Evolutionary conservation across 2,329 filamentous ascomycete species (phyloP), one percentile per base, ranked within the genome.

Genomic region (Raffaelea arxii): DNA sequence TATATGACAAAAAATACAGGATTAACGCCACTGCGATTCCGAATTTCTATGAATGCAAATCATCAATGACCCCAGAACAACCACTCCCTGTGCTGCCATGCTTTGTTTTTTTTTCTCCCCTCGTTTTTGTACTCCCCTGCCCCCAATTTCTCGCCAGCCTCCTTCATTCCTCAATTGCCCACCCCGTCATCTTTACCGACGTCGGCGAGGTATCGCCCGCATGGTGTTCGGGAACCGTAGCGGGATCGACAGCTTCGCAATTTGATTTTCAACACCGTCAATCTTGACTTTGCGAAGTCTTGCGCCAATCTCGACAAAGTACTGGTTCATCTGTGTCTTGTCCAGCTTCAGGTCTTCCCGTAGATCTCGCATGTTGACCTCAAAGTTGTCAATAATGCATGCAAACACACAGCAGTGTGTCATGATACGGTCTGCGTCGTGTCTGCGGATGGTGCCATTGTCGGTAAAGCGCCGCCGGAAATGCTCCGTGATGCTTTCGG

Each of bases 221-320:
- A 66, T 57, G 67, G 84, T 89, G 25, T 46, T 49, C 2, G 91
- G 92, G 61, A 96, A 96, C 49, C 82, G 75, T 41, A 96, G 68
- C 3, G 92, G 92, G 51, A 96, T 63, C 55, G 75, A 78, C 56
- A 97, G 67, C 55, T 80, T 80, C 12, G 85, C 89, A 43, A 90
- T 67, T 49, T 74, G 66, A 25, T 64, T 56, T 48, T 63, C 63
- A 49, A 65, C 74, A 51, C 80, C 78, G 47, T 78, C 78, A 25
- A 74, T 76, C 53, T 80, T 72, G 48, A 76, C 71, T 53, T 71
- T 66, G 60, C 74, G 78, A 25, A 86, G 71, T 55, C 72, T 77
- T 25, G 82, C 86, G 21, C 87, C 87, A 53, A 92, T 80, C 62
- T 91, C 86, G 41, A 70, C 66, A 62, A 86, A 90, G 62, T 88